Conservation (phyloP, 2,329 filamentous ascomycete species). For the Aureobasidium sp. region DNA sequence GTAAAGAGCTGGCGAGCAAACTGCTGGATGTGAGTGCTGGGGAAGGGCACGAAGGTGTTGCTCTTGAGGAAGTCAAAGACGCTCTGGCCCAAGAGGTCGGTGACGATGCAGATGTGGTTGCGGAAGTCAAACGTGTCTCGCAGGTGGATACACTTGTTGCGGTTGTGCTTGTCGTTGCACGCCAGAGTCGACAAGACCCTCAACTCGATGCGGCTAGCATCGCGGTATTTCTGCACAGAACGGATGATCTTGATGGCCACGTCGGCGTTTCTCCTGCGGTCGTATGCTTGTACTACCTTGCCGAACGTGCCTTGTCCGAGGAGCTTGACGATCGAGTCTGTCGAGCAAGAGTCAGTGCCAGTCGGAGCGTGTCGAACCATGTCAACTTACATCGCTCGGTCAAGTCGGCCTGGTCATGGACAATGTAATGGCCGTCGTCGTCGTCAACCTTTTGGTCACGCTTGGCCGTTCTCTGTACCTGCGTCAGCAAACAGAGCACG, state of each 20-base stretch:
- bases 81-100: slow-evolving; percentile 75
- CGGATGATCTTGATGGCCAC: slow-evolving; percentile 98
- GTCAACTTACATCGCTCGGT: slow-evolving; percentile 74
- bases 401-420: slow-evolving; percentile 74
- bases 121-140: slow-evolving; percentile 95
- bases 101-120: slow-evolving; percentile 87
- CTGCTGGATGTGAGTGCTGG: slow-evolving; percentile 95
- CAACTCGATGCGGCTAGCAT: slow-evolving; percentile 89
- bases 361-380: background rate
- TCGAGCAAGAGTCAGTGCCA: slow-evolving; percentile 12
- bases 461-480: slow-evolving; percentile 19
- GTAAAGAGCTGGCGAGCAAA: slow-evolving; percentile 94
- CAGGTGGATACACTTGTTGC: slow-evolving; percentile 93
- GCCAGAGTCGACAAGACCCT: slow-evolving; percentile 85
- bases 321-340: slow-evolving; percentile 80
- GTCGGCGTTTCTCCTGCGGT: slow-evolving; percentile 64
- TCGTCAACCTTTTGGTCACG: slow-evolving; percentile 66
- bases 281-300: slow-evolving; percentile 90
- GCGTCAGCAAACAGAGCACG: slow-evolving; percentile 16
- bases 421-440: slow-evolving; percentile 94
- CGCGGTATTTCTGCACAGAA: slow-evolving; percentile 95
- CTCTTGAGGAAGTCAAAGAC: slow-evolving; percentile 97
- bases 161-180: slow-evolving; percentile 82
- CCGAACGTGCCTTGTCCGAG: slow-evolving; percentile 96
- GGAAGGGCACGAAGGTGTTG: slow-evolving; percentile 92